Base-by-base conservation (phyloP, 768 basidiomycete species). In the Mycena rebaudengoi region DNA sequence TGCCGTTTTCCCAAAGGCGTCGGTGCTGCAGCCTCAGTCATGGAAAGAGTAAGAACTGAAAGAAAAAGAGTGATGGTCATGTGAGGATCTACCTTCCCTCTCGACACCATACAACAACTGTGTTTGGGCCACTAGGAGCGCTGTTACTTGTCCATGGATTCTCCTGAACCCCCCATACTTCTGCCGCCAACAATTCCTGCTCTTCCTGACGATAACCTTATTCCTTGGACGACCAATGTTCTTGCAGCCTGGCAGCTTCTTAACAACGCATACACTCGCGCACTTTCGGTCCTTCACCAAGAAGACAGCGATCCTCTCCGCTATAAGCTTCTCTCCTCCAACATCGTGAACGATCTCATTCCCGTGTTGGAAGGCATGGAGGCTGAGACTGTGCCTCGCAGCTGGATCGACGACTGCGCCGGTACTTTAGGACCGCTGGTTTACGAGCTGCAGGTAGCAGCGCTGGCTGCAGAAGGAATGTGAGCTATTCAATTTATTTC, bases 391-490 rank as follows among this genome's bases (percentile, higher is more conserved):
- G 56, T 25, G 5, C 26, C 56, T 0, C 13, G 26, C 3, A 20
- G 5, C 3, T 58, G 56, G 56, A 26, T 58, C 3, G 37, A 49
- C 1, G 1, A 1, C 4, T 37, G 33, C 18, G 46, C 46, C 13
- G 2, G 25, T 11, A 49, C 32, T 30, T 16, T 58, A 3, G 56
- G 56, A 12, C 46, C 56, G 14, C 7, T 58, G 25, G 56, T 58
- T 2, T 57, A 46, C 8, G 55, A 57, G 12, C 13, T 57, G 11
- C 16, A 57, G 39, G 55, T 57, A 0, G 25, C 28, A 0, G 46
- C 56, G 32, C 37, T 48, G 6, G 45, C 35, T 1, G 56, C 46
- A 13, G 56, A 58, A 21, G 56, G 56, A 58, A n/a, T 58, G 56
- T 58, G 4, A 48, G 56, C 16, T 14, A 18, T 8, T 26, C 12